Evolutionary conservation across 2,329 filamentous ascomycete genomes (phyloP), one percentile per base, ranked within the genome.

Genomic region (Stromatinia cepivora): DNA sequence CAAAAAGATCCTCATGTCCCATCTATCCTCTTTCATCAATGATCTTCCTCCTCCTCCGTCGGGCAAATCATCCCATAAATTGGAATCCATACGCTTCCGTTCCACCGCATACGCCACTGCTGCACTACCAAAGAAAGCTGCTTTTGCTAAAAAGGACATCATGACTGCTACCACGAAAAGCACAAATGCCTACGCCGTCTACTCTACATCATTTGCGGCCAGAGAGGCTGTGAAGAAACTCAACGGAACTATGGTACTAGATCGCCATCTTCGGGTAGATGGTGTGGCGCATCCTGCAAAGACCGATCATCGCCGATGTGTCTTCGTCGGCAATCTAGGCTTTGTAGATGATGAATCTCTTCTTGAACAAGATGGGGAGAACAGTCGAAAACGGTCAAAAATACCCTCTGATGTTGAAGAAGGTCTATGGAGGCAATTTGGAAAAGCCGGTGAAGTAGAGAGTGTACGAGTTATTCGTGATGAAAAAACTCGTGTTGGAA

Each of bases 261-360:
- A 92, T 74, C 90, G 95, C 45, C 95, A 99, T 80, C 82, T 99
- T 69, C 89, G 94, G 54, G 94, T 94, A 34, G 95, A 99, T 81
- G 92, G 89, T 73, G 90, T 99, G 46, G 92, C 94, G 0, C 93
- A 97, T 80, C 95, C 95, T 0, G 85, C 91, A 20, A 87, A 90
- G 53, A 88, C 90, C 25, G 94, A 97, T 78, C 89, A 97, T 79
- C 89, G 91, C 70, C 91, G 94, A 67, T 99, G 95, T 79, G 90
- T 99, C 22, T 99, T 99, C 77, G 92, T 99, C 36, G 95, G 95
- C 59, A 99, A 99, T 78, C 86, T 99, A 1, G 93, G 93, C 63
- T 99, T 99, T 76, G 92, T 99, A 22, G 94, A 97, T 76, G 93
- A 97, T 74, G 94, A 97, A 81, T 91, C 87, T 52, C 84, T 90